Percentiles rank a stretch among this genome's conserved stretches.
These are phyloP conservation scores for Ascochyta rabiei DNA, from an alignment of 2,329 filamentous ascomycete species.

Conservation along the genomic window DNA sequence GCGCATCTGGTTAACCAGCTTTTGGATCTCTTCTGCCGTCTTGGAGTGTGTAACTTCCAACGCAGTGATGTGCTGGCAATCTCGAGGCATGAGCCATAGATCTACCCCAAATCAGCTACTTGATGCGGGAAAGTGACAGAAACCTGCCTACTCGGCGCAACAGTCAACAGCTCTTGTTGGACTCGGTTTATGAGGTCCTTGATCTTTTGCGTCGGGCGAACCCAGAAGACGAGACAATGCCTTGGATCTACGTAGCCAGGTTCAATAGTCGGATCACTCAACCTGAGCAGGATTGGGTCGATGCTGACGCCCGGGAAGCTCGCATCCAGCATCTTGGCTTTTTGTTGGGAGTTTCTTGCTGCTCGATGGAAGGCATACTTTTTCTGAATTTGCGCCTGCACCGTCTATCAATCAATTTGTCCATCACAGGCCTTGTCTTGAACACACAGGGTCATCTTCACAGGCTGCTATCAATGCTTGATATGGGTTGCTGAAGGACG, in stretches of 20 bases:
- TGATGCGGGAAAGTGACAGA: background rate
- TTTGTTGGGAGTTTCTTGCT: slow-evolving; percentile 77
- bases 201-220: slow-evolving; percentile 76
- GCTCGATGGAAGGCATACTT: slow-evolving; percentile 76
- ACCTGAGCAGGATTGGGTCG: slow-evolving; percentile 74
- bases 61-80: slow-evolving; percentile 81
- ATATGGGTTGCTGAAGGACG: slow-evolving; percentile 71
- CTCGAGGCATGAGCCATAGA: slow-evolving; percentile 83
- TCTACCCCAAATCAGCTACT: slow-evolving; percentile 53
- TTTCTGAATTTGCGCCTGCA: slow-evolving; percentile 69
- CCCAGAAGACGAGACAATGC: slow-evolving; percentile 88
- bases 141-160: slow-evolving; percentile 70
- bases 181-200: slow-evolving; percentile 70
- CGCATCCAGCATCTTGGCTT: slow-evolving; percentile 70
- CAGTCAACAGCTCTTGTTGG: slow-evolving; percentile 68
- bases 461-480: slow-evolving; percentile 73
- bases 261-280: slow-evolving; percentile 68
- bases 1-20: slow-evolving; percentile 64
- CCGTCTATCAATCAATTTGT: background rate
- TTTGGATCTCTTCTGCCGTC: slow-evolving; percentile 70
- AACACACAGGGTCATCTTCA: slow-evolving; percentile 68
- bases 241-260: slow-evolving; percentile 76
- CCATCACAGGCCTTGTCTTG: background rate
- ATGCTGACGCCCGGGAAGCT: slow-evolving; percentile 74
- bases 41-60: slow-evolving; percentile 85